Evolutionary conservation across 371 early-diverging fungal genomes (phyloP), one percentile per base, ranked within the genome.

Genomic region (Mucor indicus): DNA sequence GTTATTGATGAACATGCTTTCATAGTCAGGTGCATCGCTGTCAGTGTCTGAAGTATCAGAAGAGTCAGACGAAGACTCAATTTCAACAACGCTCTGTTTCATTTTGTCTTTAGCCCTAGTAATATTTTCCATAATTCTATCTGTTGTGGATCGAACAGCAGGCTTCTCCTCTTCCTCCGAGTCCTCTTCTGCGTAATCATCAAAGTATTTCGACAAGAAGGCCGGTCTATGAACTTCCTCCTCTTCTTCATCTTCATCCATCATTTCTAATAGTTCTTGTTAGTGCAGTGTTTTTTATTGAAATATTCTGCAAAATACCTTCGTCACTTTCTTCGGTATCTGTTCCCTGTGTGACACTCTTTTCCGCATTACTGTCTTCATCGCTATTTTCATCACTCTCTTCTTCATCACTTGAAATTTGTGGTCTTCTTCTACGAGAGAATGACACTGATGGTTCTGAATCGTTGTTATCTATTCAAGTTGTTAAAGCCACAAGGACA

Each of bases 101-200:
- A 48, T 48, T 23, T 23, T 30, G 10, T 17, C 16, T 24, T 32
- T 25, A 3, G 49, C 49, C 31, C 27, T 38, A 16, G n/a, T 29
- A 21, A 48, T 48, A 20, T n/a, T 21, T 10, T 38, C 40, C n/a
- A 29, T 30, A n/a, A 48, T 24, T 12, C 8, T 8, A 16, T 48
- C 49, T 15, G 23, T 4, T 31, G 38, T 31, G 3, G 17, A 20
- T 32, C 19, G 32, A 2, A 22, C 15, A 13, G 15, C 30, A 6
- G 5, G 9, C 0, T 4, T 23, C 13, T 25, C 19, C 2, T 38
- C 21, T n/a, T 31, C 40, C 19, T 39, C 49, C 8, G 30, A 31
- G 1, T 48, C 49, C 9, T 48, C 49, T 3, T 15, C 30, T 5
- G 49, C 49, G 23, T 15, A 30, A 39, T 48, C 49, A 11, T 48